Conservation (phyloP, 495 filamentous ascomycete genomes). For the Penicillium pancosmium region DNA sequence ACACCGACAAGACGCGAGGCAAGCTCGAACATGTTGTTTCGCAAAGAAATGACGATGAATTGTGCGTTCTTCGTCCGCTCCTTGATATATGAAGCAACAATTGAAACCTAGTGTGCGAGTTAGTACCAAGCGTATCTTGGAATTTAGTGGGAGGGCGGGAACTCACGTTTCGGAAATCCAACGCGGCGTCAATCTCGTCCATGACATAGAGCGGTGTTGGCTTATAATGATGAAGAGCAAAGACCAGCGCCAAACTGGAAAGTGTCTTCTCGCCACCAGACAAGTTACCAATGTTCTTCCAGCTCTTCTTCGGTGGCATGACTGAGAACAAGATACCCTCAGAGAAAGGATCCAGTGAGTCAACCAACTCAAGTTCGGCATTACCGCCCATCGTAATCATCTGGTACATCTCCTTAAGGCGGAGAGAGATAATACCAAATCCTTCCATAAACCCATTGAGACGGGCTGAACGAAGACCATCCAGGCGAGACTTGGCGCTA, state of each 20-base stretch:
- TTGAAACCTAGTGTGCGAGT: conserved; percentile 71
- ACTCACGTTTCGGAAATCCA: conserved; percentile 97
- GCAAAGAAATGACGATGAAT: conserved; percentile 95
- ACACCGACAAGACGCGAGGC: conserved; percentile 91
- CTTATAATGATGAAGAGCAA: conserved; percentile 97
- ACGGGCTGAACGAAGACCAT: conserved; percentile 85
- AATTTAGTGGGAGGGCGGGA: background rate
- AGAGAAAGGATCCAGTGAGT: conserved; percentile 92
- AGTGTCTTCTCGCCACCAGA: conserved; percentile 97
- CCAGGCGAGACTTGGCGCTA: conserved; percentile 82
- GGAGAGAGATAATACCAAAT: conserved; percentile 90
- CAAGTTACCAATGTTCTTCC: conserved; percentile 98
- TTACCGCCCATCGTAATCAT: conserved; percentile 99
- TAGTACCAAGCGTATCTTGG: conserved; percentile 16
- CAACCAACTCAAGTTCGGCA: conserved; percentile 94
- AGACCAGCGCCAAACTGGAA: conserved; percentile 90
- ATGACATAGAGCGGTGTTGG: conserved; percentile 98
- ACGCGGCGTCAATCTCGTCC: conserved; percentile 98
- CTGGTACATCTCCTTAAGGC: conserved; percentile 99
- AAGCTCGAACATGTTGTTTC: conserved; percentile 99
- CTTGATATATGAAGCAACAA: conserved; percentile 98
- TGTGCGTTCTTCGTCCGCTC: conserved; percentile 98
- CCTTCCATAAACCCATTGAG: conserved; percentile 99
- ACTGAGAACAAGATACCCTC: conserved; percentile 96
- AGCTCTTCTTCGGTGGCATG: conserved; percentile 99